Conservation (phyloP, 2,329 filamentous ascomycete genomes). For the Trichoderma arundinaceum region DNA sequence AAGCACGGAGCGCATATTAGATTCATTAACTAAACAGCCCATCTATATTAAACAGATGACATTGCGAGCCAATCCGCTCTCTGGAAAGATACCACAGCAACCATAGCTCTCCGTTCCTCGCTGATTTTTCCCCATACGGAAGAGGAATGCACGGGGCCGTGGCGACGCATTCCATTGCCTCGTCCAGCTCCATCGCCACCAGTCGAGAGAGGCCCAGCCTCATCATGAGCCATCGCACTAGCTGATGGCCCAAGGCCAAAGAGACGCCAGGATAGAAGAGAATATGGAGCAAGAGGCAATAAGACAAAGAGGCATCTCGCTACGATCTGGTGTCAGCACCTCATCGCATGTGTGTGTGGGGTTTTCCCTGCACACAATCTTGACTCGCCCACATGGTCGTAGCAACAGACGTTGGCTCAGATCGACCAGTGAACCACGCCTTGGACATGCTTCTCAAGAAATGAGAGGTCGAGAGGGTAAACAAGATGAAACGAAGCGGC, state of each 20-base stretch:
- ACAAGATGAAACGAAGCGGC: constrained; percentile 27
- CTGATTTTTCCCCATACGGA: constrained; percentile 22
- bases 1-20: constrained; percentile 24
- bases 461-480: background rate
- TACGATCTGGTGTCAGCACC: constrained; percentile 7
- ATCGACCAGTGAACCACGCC: background rate
- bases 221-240: constrained; percentile 17
- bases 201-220: constrained; percentile 19
- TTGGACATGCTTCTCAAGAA: background rate
- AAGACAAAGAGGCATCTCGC: constrained; percentile 31
- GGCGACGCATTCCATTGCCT: constrained; percentile 41
- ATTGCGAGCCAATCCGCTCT: background rate
- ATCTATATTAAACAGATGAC: constrained; percentile 18
- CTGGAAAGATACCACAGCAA: constrained; percentile 31
- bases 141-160: constrained; percentile 41
- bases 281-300: constrained; percentile 12
- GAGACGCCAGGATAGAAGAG: background rate
- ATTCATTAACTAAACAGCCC: constrained; percentile 12
- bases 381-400: constrained; percentile 14
- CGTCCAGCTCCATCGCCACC: constrained; percentile 12
- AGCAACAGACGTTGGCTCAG: constrained; percentile 21
- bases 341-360: constrained; percentile 16
- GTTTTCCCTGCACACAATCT: constrained; percentile 12
- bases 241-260: constrained; percentile 5
- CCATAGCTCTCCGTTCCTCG: constrained; percentile 27